Evolutionary conservation across 2,329 filamentous ascomycete species (phyloP).

Genomic region (Trichoderma brevicompactum): DNA sequence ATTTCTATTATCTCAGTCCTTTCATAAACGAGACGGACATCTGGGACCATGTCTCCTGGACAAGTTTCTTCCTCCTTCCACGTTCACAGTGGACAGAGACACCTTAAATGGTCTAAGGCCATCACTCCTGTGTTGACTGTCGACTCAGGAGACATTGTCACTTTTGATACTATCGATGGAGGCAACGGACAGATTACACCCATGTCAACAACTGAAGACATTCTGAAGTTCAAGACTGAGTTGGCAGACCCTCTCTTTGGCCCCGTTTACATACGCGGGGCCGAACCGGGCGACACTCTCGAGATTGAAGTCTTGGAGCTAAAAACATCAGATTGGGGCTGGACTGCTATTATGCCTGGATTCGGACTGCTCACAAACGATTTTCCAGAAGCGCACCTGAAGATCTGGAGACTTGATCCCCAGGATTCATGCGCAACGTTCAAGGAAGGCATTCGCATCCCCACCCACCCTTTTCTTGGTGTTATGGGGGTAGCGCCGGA

Average conservation of each 20-base stretch:
- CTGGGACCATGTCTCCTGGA: background rate
- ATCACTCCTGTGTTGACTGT: slow-evolving; percentile 13
- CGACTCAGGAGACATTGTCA: slow-evolving; percentile 9
- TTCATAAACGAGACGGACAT: too few species aligned
- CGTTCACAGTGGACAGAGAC: slow-evolving; percentile 9
- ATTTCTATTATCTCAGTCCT: too few species aligned
- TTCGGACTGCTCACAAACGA: slow-evolving; percentile 5
- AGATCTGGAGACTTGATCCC: slow-evolving; percentile 14
- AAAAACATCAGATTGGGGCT: slow-evolving; percentile 6
- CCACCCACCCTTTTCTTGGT: slow-evolving; percentile 16
- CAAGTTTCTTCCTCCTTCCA: slow-evolving; percentile 9
- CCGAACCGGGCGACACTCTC: slow-evolving; percentile 11
- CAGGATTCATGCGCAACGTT: background rate
- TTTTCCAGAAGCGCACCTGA: background rate
- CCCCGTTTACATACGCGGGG: slow-evolving; percentile 7
- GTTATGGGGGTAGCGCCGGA: slow-evolving; percentile 16
- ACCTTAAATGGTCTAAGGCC: slow-evolving; percentile 18
- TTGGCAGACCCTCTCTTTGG: slow-evolving; percentile 13
- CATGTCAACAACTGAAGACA: background rate
- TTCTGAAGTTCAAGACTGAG: slow-evolving; percentile 3
- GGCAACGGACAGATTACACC: slow-evolving; percentile 13
- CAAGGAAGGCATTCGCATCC: slow-evolving; percentile 17
- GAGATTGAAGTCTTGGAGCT: slow-evolving; percentile 17
- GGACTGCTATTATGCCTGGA: slow-evolving; percentile 18
- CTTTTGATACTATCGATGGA: slow-evolving; percentile 15